phyloP scores from a whole-genome alignment of 352 stramenopile genomes.

The Phytopythium ostracodes region DNA sequence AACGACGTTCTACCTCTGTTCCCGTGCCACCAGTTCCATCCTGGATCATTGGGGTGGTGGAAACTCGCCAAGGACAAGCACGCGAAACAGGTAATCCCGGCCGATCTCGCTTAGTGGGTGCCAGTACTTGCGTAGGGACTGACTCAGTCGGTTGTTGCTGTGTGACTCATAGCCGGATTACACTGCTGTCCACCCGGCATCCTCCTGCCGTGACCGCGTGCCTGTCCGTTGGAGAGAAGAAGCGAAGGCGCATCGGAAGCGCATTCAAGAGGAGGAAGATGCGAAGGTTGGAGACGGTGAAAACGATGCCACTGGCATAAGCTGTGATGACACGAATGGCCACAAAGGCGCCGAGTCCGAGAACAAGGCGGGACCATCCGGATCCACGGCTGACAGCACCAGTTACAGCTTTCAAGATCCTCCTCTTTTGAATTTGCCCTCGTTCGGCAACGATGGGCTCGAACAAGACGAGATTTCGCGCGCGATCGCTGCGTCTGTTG shows the following conservation, averaged over 20 bases:
- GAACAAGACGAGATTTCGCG: slow-evolving; percentile 79
- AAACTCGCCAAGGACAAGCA: slow-evolving; percentile 52
- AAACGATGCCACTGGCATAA: slow-evolving; percentile 11
- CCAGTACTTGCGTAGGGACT: neutral
- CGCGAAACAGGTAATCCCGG: slow-evolving; percentile 20
- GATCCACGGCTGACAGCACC: neutral
- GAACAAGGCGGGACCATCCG: neutral
- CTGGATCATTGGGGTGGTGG: slow-evolving; percentile 60
- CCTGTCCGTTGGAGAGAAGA: slow-evolving; percentile 46
- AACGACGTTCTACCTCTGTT: neutral
- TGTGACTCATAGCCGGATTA: slow-evolving; percentile 16
- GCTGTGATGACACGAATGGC: neutral
- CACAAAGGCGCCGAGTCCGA: neutral
- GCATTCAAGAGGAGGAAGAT: slow-evolving; percentile 23
- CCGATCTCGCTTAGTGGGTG: neutral
- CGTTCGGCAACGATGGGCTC: slow-evolving; percentile 40
- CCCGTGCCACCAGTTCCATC: slow-evolving; percentile 37
- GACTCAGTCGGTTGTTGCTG: neutral
- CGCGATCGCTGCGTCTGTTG: slow-evolving; percentile 42
- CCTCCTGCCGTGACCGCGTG: slow-evolving; percentile 20
- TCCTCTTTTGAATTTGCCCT: slow-evolving; percentile 15
- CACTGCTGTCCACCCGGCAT: slow-evolving; percentile 40
- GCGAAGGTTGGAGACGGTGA: slow-evolving; percentile 16
- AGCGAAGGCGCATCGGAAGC: slow-evolving; percentile 20
- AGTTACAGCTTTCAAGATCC: neutral